Evolutionary conservation across 2,329 filamentous ascomycete species (phyloP).

Genomic region (Plenodomus tracheiphilus): DNA sequence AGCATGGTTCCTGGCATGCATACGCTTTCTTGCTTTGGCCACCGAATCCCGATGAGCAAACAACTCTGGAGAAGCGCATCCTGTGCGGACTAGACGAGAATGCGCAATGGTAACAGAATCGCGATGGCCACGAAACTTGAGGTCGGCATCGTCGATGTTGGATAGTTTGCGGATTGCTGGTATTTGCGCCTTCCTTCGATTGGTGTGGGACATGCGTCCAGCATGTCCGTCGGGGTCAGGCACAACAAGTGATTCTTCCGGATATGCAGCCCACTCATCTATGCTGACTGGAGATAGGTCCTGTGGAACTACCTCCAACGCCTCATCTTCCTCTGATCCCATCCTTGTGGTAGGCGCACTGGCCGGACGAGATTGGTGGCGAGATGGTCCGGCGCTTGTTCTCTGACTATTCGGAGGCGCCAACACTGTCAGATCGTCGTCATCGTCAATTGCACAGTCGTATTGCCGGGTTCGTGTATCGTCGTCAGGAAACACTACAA

Average conservation of each 20-base stretch:
- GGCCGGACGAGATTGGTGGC: slow-evolving; percentile 18
- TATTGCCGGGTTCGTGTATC: slow-evolving; percentile 11
- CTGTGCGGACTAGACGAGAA: slow-evolving; percentile 24
- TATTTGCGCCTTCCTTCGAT: slow-evolving; percentile 2
- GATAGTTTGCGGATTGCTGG: slow-evolving; percentile 23
- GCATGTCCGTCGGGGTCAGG: slow-evolving; percentile 9
- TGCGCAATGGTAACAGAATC: slow-evolving; percentile 38
- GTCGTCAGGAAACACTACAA: slow-evolving; percentile 35
- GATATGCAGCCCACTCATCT: neutral
- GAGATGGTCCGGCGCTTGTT: slow-evolving; percentile 26
- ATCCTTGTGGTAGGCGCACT: slow-evolving; percentile 21
- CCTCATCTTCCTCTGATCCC: slow-evolving; percentile 12
- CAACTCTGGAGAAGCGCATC: slow-evolving; percentile 21
- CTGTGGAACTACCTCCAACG: neutral
- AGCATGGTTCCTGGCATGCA: slow-evolving; percentile 27
- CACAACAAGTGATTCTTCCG: slow-evolving; percentile 6
- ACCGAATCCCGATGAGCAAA: slow-evolving; percentile 28
- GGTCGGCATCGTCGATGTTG: slow-evolving; percentile 32
- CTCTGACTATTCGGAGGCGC: slow-evolving; percentile 38
- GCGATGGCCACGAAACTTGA: slow-evolving; percentile 35
- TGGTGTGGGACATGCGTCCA: slow-evolving; percentile 3
- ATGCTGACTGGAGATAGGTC: too few relatives aligned
- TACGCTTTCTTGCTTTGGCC: slow-evolving; percentile 30
- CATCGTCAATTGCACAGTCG: slow-evolving; percentile 20
- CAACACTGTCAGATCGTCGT: slow-evolving; percentile 21